phyloP scores from a whole-genome alignment of 805 yeast genomes.

The Candida alai region DNA sequence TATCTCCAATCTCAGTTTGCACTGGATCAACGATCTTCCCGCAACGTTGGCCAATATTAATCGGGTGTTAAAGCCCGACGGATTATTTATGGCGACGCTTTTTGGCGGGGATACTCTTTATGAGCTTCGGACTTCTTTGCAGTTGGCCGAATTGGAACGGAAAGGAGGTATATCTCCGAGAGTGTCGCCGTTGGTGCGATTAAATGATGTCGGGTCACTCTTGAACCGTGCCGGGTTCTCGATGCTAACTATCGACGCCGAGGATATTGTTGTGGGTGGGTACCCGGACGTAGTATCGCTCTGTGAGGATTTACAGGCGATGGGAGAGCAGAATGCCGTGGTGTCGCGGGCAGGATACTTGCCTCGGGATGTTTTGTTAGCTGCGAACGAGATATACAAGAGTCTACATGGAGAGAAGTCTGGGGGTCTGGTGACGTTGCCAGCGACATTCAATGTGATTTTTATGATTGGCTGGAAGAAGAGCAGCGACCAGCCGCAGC shows the following conservation, averaged over 20 bases:
- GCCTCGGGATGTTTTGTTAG: slow-evolving; percentile 61
- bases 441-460: slow-evolving; percentile 74
- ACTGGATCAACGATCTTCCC: slow-evolving; percentile 88
- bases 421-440: slow-evolving; percentile 47
- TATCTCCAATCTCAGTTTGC: slow-evolving; percentile 66
- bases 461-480: slow-evolving; percentile 91
- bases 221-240: slow-evolving; percentile 75
- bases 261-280: slow-evolving; percentile 70
- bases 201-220: slow-evolving; percentile 70
- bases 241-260: slow-evolving; percentile 79
- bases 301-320: slow-evolving; percentile 66
- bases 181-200: slow-evolving; percentile 74
- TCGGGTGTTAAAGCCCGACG: slow-evolving; percentile 67
- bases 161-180: slow-evolving; percentile 78
- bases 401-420: slow-evolving; percentile 66
- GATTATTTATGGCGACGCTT: slow-evolving; percentile 76
- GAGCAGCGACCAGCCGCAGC: slow-evolving; percentile 64
- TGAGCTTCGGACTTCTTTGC: slow-evolving; percentile 75
- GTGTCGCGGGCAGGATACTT: slow-evolving; percentile 40
- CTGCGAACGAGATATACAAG: slow-evolving; percentile 72
- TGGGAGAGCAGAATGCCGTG: slow-evolving; percentile 83
- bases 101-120: slow-evolving; percentile 84
- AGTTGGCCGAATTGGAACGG: slow-evolving; percentile 78
- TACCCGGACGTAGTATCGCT: slow-evolving; percentile 69
- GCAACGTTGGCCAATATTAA: slow-evolving; percentile 53